Base-by-base conservation (phyloP, 139 green algal species). In the Auxenochlorella pyrenoidosa region DNA sequence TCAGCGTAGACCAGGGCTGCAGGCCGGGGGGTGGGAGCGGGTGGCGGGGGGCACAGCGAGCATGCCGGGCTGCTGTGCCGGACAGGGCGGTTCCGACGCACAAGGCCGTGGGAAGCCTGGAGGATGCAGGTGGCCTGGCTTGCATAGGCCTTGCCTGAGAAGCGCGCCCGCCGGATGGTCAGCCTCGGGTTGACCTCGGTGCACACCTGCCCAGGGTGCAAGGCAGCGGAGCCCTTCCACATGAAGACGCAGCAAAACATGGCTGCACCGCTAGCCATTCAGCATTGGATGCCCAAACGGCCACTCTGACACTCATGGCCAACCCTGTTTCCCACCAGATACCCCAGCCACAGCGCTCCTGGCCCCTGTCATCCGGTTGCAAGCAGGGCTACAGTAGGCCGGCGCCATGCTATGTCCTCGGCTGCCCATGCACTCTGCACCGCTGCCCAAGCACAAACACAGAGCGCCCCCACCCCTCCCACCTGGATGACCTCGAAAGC, bases 401-500 rank as follows among this genome's bases (percentile, higher is more conserved):
- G n/a, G n/a, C n/a, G n/a, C n/a, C n/a, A n/a, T n/a, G n/a, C n/a
- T n/a, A 32, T 34, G 63, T 22, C 24, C 26, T 32, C 63, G 5
- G 40, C n/a, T 15, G 34, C 40, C 8, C 13, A 19, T 19, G 24
- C 21, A 79, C 16, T 2, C 70, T 47, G 13, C 36, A n/a, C 59
- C 19, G 22, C 24, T 68, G 59, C 3, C 47, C 47, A 54, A 54
- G 47, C 24, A 28, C 5, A 32, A 70, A 3, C 26, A 5, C 60
- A 16, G 60, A 5, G 10, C 26, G 12, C 5, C 60, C 60, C 26
- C 24, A 16, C 24, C 0, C 70, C 36, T 13, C 96, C 97, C 32
- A 97, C 95, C n/a, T 94, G 75, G 30, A 98, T 92, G 21, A 99
- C 97, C 94, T 99, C 98, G 87, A 98, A 99, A 8, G 95, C 93